Base-by-base conservation (phyloP, 805 yeast species). In the Suhomyces sp. region DNA sequence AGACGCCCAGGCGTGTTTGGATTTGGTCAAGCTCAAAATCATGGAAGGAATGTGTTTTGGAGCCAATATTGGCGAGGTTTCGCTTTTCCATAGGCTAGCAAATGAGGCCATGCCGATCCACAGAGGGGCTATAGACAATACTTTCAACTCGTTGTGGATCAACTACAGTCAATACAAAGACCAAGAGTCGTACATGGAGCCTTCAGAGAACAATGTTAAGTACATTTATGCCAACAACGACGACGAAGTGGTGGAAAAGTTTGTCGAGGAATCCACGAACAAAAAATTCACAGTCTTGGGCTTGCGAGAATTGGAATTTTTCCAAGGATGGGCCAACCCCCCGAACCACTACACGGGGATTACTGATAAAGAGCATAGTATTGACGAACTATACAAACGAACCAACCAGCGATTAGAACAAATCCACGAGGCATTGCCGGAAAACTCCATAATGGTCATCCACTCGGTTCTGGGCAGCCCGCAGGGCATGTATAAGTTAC, bases 1-100 rank as follows among this genome's bases (percentile, higher is more conserved):
- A 63, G 99, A 93, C 64, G 87, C 96, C 10, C 66, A 66, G 25
- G 84, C 96, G 0, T 89, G 97, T 63, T 73, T 92, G 61, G 90
- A 89, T 48, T 76, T 93, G 47, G 81, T 88, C 1, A 84, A 87
- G 58, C 59, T 83, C 57, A 91, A 92, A 62, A 67, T 91, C 12
- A 67, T 74, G 4, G 83, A 85, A 51, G 97, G 97, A 1, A 63
- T 69, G 5, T 68, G 76, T 2, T 87, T 79, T 66, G 98, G 98
- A 0, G 48, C 51, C 6, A 64, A 64, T 47, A 50, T 64, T 27
- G 60, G 62, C 29, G 68, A 66, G 37, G 55, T 63, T 0, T 57
- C 72, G 9, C 44, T 55, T n/a, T 56, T 53, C 41, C 52, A 49
- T 25, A 43, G 56, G 7, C 46, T 57, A 20, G 51, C 55, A 3